Conservation (phyloP, 164 flowering plant species). For the Vitis vinifera region ASM3070453v1 NC_081816.1:9031501-9032000, state of each 20-base stretch:
- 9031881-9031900: constrained; percentile 19
- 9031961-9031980: background rate
- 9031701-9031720: constrained; percentile 9
- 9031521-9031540: constrained; percentile 17
- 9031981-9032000: constrained; percentile 19
- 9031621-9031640: constrained; percentile 15
- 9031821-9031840: background rate
- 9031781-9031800: constrained; percentile 24
- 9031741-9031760: constrained; percentile 24
- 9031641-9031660: constrained; percentile 24
- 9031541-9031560: constrained; percentile 16
- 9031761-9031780: constrained; percentile 17
- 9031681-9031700: constrained; percentile 14
- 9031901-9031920: constrained; percentile 14
- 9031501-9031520: constrained; percentile 28
- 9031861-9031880: constrained; percentile 11
- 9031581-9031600: background rate
- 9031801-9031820: constrained; percentile 5
- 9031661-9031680: constrained; percentile 25
- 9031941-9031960: background rate
- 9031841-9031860: background rate
- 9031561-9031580: constrained; percentile 15
- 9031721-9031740: constrained; percentile 19
- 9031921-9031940: constrained; percentile 10
- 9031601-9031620: background rate